Conservation (phyloP, 2,329 filamentous ascomycete genomes). For the Aspergillus piperis region DNA sequence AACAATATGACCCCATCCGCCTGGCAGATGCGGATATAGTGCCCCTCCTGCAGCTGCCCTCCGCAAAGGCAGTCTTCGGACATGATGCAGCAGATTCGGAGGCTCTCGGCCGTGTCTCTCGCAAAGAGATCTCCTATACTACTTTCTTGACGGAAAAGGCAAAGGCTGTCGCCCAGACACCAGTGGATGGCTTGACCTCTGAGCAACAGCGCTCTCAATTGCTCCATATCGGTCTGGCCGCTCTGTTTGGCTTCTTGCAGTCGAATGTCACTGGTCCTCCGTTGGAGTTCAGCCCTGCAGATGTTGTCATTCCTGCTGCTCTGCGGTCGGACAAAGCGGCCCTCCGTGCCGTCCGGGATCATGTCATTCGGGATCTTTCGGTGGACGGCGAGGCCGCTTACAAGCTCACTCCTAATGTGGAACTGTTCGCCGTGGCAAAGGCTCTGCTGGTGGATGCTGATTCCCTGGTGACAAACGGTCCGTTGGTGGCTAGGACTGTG, state of each 20-base stretch:
- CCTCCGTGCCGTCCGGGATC: constrained; percentile 51
- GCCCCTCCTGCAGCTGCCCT: constrained; percentile 35
- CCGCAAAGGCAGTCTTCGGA: constrained; percentile 43
- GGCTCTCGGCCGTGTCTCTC: constrained; percentile 31
- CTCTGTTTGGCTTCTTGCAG: constrained; percentile 79
- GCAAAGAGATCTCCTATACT: constrained; percentile 40
- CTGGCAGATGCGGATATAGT: constrained; percentile 37
- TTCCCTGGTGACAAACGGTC: constrained; percentile 45
- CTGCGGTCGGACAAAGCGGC: constrained; percentile 43
- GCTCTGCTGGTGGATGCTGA: constrained; percentile 55
- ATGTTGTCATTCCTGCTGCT: constrained; percentile 50
- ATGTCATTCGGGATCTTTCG: constrained; percentile 69
- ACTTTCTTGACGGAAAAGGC: constrained; percentile 40
- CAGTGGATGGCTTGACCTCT: constrained; percentile 23
- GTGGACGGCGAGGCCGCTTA: constrained; percentile 88
- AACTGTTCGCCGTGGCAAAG: constrained; percentile 78
- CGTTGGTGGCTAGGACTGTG: constrained; percentile 57
- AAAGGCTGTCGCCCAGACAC: constrained; percentile 24
- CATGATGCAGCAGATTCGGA: constrained; percentile 33
- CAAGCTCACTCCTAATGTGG: constrained; percentile 76
- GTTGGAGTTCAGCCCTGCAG: constrained; percentile 59
- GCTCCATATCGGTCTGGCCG: constrained; percentile 64
- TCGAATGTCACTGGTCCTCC: constrained; percentile 86
- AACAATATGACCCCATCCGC: constrained; percentile 38
- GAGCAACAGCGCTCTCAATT: constrained; percentile 41